phyloP scores from a whole-genome alignment of 331 rosid species.

The Dryas integrifolia region DNA sequence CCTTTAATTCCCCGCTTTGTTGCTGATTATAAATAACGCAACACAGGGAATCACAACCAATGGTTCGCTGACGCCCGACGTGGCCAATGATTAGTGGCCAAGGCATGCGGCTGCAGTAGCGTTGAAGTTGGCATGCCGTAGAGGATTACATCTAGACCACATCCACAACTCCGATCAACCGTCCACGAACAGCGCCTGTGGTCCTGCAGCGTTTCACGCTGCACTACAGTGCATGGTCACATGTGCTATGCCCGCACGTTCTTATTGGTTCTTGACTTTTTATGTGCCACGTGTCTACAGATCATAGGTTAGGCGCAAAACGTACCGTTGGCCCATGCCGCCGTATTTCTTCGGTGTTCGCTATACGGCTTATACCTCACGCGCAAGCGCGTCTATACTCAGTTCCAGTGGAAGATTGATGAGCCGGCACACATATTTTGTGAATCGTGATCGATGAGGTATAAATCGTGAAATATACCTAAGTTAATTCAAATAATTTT shows the following conservation, averaged over 20 bases:
- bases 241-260: constrained; percentile 6
- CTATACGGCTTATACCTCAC: too few species aligned
- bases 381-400: too few species aligned
- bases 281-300: not conserved
- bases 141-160: not conserved
- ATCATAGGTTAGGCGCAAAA: not conserved
- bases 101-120: not conserved
- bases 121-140: not conserved
- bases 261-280: constrained; percentile 10
- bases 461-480: too few species aligned
- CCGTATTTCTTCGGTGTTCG: constrained; percentile 1
- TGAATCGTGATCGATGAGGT: too few species aligned
- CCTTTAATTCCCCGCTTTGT: too few species aligned
- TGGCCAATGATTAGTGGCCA: not conserved
- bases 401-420: too few species aligned
- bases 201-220: constrained; percentile 25
- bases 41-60: too few species aligned
- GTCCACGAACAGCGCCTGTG: constrained; percentile 21
- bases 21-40: not conserved
- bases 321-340: constrained; percentile 10
- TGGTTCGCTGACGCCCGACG: not conserved
- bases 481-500: too few species aligned
- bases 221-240: constrained; percentile 17
- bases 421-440: too few species aligned
- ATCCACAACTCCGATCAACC: not conserved